Percentiles rank a stretch among this genome's conserved stretches.
phyloP scores from a whole-genome alignment of 2,329 filamentous ascomycete genomes.

The Fusarium napiforme region DNA sequence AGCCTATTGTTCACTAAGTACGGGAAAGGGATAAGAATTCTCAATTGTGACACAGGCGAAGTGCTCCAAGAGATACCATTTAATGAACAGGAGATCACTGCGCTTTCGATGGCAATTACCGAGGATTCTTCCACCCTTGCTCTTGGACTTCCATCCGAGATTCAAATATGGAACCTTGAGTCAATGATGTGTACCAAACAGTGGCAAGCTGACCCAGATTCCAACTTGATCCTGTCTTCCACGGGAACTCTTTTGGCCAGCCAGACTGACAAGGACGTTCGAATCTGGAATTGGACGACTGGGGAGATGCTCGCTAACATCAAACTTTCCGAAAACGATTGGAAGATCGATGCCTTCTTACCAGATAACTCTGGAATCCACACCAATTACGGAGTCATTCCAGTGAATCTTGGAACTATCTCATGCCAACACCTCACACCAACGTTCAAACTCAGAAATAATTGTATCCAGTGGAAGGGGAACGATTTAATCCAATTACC shows the following conservation, averaged over 20 bases:
- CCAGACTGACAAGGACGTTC: rapidly evolving
- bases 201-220: rapidly evolving
- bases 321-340: too few species aligned
- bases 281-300: background rate
- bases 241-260: rapidly evolving
- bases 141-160: rapidly evolving
- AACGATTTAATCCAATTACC: background rate
- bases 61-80: background rate
- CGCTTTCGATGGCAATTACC: background rate
- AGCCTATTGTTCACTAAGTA: background rate
- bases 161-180: background rate
- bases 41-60: background rate
- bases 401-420: rapidly evolving
- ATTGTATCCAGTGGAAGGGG: background rate
- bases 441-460: background rate
- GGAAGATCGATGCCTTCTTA: background rate
- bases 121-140: background rate
- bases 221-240: background rate
- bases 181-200: rapidly evolving
- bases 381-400: background rate
- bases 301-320: rapidly evolving
- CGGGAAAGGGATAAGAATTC: rapidly evolving
- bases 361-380: background rate
- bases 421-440: background rate
- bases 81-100: background rate